Conservation (phyloP, 2,329 filamentous ascomycete genomes). For the Cladosporium phlei region DNA sequence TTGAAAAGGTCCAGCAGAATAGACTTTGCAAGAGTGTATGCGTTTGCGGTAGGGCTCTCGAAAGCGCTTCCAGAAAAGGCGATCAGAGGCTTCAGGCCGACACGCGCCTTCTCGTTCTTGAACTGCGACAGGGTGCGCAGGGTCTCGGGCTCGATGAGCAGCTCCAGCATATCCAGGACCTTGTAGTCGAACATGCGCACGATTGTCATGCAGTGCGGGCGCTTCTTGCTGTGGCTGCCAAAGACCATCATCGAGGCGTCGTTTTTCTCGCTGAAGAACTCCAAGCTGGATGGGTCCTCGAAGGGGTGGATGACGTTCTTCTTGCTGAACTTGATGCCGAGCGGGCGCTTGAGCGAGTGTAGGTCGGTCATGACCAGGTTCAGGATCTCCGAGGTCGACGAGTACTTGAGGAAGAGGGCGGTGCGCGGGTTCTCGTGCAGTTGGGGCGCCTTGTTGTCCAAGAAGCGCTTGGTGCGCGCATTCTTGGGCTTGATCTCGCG, state of each 20-base stretch:
- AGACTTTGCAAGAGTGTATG: slow-evolving; percentile 81
- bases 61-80: slow-evolving; percentile 86
- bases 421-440: slow-evolving; percentile 83
- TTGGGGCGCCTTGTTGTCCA: slow-evolving; percentile 90
- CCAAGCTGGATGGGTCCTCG: slow-evolving; percentile 78
- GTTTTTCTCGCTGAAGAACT: slow-evolving; percentile 97
- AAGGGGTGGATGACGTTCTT: slow-evolving; percentile 96
- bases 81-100: slow-evolving; percentile 84
- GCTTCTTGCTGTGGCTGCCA: slow-evolving; percentile 83
- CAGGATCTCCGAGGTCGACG: slow-evolving; percentile 74
- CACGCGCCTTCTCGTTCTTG: slow-evolving; percentile 58
- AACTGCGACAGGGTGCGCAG: slow-evolving; percentile 70
- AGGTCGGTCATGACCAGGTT: slow-evolving; percentile 83
- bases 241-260: slow-evolving; percentile 83
- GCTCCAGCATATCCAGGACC: slow-evolving; percentile 90
- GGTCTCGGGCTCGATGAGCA: slow-evolving; percentile 71
- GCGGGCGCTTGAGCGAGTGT: slow-evolving; percentile 74
- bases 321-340: slow-evolving; percentile 89
- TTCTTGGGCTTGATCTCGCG: slow-evolving; percentile 59
- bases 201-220: slow-evolving; percentile 84
- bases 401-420: slow-evolving; percentile 83
- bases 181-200: slow-evolving; percentile 79
- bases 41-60: slow-evolving; percentile 71
- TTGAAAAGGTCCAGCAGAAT: slow-evolving; percentile 88
- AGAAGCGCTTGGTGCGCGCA: slow-evolving; percentile 88